These are phyloP conservation scores for Farysia itapuensis DNA, from an alignment of 1,284 basidiomycete species.

Conservation along the genomic window DNA sequence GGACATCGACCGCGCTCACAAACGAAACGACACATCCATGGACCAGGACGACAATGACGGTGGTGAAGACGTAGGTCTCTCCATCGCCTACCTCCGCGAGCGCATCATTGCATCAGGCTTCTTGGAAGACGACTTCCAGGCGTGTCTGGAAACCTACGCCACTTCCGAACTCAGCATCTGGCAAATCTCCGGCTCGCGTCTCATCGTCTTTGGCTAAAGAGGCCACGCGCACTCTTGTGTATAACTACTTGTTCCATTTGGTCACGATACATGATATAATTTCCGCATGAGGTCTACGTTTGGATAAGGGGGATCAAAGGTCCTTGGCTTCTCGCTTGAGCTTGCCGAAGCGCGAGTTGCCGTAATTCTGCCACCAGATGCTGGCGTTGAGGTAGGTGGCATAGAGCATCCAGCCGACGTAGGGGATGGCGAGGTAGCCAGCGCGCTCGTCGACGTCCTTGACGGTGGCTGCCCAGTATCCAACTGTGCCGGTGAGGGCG, in stretches of 20 bases:
- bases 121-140: constrained; percentile 39
- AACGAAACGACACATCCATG: neutral
- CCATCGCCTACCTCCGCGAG: constrained; percentile 2
- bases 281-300: neutral
- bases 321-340: constrained; percentile 42
- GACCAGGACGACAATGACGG: constrained; percentile 3
- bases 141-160: constrained; percentile 33
- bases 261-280: neutral
- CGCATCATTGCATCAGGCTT: constrained; percentile 30
- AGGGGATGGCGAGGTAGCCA: constrained; percentile 34
- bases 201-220: constrained; percentile 32
- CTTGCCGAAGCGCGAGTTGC: constrained; percentile 37
- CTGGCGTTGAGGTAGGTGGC: constrained; percentile 74
- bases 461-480: constrained; percentile 60
- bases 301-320: too few species aligned
- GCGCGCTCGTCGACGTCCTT: constrained; percentile 55
- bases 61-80: constrained; percentile 2
- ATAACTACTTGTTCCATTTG: too few species aligned
- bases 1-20: constrained; percentile 25
- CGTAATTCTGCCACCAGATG: constrained; percentile 64
- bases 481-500: constrained; percentile 68
- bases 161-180: constrained; percentile 30
- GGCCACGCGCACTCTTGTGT: too few species aligned
- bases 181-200: constrained; percentile 6
- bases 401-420: constrained; percentile 66